These are phyloP conservation scores for Zancudomyces culisetae DNA, from an alignment of 371 early-diverging fungal genomes.

Conservation along the genomic window DNA sequence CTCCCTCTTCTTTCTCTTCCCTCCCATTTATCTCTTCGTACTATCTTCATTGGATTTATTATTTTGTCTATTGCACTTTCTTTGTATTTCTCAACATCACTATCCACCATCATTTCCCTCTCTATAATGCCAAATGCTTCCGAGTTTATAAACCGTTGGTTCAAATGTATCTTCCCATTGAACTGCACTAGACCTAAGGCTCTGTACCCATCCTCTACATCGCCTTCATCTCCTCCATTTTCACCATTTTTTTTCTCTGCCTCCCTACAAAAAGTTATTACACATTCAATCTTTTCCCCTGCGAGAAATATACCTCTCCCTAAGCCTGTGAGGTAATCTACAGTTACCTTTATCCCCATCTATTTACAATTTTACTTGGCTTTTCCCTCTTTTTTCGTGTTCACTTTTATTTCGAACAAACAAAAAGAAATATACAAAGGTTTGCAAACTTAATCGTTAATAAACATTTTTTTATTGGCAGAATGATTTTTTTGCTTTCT, in stretches of 20 bases:
- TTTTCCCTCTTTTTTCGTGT: no score
- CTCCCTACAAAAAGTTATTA: slow-evolving; percentile 20
- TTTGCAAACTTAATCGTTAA: no score
- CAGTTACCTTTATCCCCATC: slow-evolving; percentile 20
- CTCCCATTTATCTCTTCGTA: not conserved
- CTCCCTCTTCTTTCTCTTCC: not conserved
- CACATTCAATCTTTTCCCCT: slow-evolving; percentile 23
- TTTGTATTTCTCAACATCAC: not conserved
- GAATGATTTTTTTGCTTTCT: no score
- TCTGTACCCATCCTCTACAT: slow-evolving; percentile 4
- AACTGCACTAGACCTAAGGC: slow-evolving; percentile 1
- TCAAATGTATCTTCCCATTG: not conserved
- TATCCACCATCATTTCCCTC: not conserved
- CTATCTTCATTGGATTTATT: not conserved
- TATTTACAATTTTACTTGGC: no score
- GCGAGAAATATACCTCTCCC: slow-evolving; percentile 22
- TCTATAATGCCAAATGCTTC: not conserved
- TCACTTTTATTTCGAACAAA: no score
- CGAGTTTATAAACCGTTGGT: not conserved
- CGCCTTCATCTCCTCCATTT: not conserved
- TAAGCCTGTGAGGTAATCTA: slow-evolving; percentile 20
- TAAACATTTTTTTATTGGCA: no score
- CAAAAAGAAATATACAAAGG: no score
- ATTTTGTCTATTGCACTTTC: not conserved
- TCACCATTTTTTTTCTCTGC: slow-evolving; percentile 11